Evolutionary conservation across 306 rosid species (phyloP).

Genomic region (Acacia confusa): DNA sequence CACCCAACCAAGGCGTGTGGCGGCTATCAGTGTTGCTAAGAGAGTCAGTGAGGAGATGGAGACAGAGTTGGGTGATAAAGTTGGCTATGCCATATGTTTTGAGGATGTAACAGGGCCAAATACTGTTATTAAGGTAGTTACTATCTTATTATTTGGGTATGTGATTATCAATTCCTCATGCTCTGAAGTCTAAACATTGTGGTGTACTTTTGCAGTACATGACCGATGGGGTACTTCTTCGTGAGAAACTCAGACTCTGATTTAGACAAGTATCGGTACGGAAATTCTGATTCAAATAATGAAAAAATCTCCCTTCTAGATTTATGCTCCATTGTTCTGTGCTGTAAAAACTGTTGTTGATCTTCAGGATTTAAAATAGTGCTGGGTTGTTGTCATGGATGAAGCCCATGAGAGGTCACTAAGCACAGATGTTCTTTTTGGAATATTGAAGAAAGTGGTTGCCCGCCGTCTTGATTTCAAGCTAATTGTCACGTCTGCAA

Average conservation of each 20-base stretch:
- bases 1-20: constrained; percentile 99
- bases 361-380: constrained; percentile 32
- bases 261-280: constrained; percentile 92
- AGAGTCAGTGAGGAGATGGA: constrained; percentile 99
- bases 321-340: constrained; percentile 19
- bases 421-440: constrained; percentile 91
- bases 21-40: constrained; percentile 99
- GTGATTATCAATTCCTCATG: constrained; percentile 8
- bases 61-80: constrained; percentile 83
- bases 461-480: constrained; percentile 95
- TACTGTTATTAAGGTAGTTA: constrained; percentile 78
- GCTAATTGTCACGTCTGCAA: constrained; percentile 95
- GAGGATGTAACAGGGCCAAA: constrained; percentile 96
- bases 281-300: constrained; percentile 16
- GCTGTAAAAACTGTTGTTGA: constrained; percentile 20
- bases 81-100: constrained; percentile 98
- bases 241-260: constrained; percentile 97
- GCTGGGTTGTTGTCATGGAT: constrained; percentile 95
- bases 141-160: neutral
- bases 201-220: constrained; percentile 72
- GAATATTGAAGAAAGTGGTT: constrained; percentile 93
- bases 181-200: constrained; percentile 30
- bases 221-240: constrained; percentile 98
- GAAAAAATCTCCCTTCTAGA: neutral
- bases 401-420: constrained; percentile 99